Base-by-base conservation (phyloP, 306 rosid genomes). In the Potentilla sterilis region DNA sequence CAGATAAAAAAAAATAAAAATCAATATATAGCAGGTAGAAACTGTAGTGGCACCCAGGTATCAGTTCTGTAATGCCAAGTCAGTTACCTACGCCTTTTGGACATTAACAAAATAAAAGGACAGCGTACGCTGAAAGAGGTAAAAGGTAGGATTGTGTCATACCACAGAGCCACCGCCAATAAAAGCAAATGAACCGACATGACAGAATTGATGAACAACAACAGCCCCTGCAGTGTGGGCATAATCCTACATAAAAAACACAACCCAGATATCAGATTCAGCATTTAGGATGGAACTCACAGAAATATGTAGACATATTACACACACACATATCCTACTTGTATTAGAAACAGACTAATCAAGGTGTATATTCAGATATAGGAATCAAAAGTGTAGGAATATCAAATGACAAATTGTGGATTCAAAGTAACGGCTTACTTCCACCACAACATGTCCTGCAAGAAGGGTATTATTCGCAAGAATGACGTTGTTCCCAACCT, bases 91-190 rank as follows among this genome's bases (percentile, higher is more conserved):
- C 47, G 51, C 69, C 57, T 55, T 14, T 42, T 47, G 48, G 48
- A 48, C 22, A 15, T 46, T 44, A 80, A 54, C 70, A 57, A 69
- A 51, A 32, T 73, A 59, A 58, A 61, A 61, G 22, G 21, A 34
- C 16, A 38, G 72, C 28, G 46, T 12, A 47, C 1, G 13, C 11
- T 69, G 18, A 59, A 12, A 21, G 42, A 43, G 24, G 59, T 21
- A 77, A 68, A 35, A 69, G 78, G 74, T 64, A 14, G 21, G 69
- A 55, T 18, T 57, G 51, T 35, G 81, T 2, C 91, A 48, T 92
- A 95, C 98, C 97, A 90, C 92, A 5, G 99, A 89, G 75, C 99
- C 99, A 74, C 93, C 97, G 49, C 96, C 97, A 65, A 92, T 83
- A 76, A 95, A 95, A 41, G 97, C 87, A 85, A 85, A 89, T 40